Evolutionary conservation across 2,329 filamentous ascomycete genomes (phyloP), one percentile per base, ranked within the genome.

Genomic region (Knufia fluminis): DNA sequence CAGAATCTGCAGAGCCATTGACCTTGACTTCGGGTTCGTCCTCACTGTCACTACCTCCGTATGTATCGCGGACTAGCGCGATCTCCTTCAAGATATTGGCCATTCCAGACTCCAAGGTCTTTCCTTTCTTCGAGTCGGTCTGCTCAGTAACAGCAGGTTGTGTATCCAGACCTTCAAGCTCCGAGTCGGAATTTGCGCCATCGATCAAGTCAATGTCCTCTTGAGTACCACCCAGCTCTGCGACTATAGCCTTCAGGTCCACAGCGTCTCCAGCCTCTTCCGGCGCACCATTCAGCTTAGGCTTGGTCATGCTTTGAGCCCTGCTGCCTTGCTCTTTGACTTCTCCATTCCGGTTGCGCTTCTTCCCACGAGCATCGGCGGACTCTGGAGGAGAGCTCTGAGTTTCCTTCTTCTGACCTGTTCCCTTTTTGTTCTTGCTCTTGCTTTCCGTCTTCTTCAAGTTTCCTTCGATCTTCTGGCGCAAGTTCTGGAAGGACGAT

Each of bases 131-230:
- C 17, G 26, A 12, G 6, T 40, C 39, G 3, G 3, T 14, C 35
- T 48, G 32, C 14, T 19, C 33, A 2, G 8, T 36, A 23, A 12
- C 28, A 32, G 17, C 17, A 4, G n/a, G 20, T 17, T 43, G 35
- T 16, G 16, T 10, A 6, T 42, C 46, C 26, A 24, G 38, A 9
- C 55, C 67, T 57, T 73, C 71, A 12, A 71, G 59, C 55, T 74
- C 71, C 12, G 69, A 71, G 39, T 70, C 71, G 0, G 71, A 74
- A 39, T 67, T 64, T 17, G 68, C 61, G 46, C 62, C 68, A 19
- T 65, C 69, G 51, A 75, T 58, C 20, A 75, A 58, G 41, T 72
- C 66, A 49, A 72, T 61, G 54, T 75, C 71, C 46, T 74, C 72
- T 55, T 72, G 64, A n/a, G 67, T 72, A 42, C 72, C 72, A 26